phyloP scores from a whole-genome alignment of 768 basidiomycete genomes.

The Mycena indigotica region DNA sequence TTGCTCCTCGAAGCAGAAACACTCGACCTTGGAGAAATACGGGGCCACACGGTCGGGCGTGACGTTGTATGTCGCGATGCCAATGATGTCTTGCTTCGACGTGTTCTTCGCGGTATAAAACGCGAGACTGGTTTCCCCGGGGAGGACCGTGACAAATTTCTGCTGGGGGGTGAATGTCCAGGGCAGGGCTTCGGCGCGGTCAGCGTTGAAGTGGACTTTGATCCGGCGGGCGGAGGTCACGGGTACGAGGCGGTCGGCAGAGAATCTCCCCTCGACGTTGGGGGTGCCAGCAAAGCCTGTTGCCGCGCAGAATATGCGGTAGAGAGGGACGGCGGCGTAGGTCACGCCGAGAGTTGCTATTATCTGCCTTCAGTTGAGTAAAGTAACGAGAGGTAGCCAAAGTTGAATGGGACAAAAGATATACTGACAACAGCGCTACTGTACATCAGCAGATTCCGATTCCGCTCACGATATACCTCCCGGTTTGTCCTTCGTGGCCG shows the following conservation, averaged over 20 bases:
- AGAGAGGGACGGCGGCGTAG: slow-evolving; percentile 97
- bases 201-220: slow-evolving; percentile 95
- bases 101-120: slow-evolving; percentile 94
- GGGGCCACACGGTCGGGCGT: slow-evolving; percentile 98
- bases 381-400: no score
- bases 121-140: slow-evolving; percentile 93
- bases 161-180: slow-evolving; percentile 95
- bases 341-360: slow-evolving; percentile 78
- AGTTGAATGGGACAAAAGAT: not conserved
- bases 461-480: slow-evolving; percentile 55
- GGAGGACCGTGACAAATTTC: slow-evolving; percentile 84
- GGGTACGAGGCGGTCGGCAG: slow-evolving; percentile 82
- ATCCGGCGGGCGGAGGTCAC: slow-evolving; percentile 71
- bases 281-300: slow-evolving; percentile 98
- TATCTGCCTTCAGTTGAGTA: slow-evolving; percentile 53
- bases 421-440: slow-evolving; percentile 72
- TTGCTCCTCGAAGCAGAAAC: slow-evolving; percentile 99
- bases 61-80: slow-evolving; percentile 98
- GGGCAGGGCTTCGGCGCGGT: slow-evolving; percentile 83
- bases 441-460: slow-evolving; percentile 82
- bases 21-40: slow-evolving; percentile 99
- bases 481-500: slow-evolving; percentile 32
- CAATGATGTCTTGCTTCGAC: slow-evolving; percentile 86
- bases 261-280: slow-evolving; percentile 83
- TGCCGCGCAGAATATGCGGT: slow-evolving; percentile 96